phyloP scores from a whole-genome alignment of 371 early-diverging fungal species.

The Phascolomyces articulosus region DNA sequence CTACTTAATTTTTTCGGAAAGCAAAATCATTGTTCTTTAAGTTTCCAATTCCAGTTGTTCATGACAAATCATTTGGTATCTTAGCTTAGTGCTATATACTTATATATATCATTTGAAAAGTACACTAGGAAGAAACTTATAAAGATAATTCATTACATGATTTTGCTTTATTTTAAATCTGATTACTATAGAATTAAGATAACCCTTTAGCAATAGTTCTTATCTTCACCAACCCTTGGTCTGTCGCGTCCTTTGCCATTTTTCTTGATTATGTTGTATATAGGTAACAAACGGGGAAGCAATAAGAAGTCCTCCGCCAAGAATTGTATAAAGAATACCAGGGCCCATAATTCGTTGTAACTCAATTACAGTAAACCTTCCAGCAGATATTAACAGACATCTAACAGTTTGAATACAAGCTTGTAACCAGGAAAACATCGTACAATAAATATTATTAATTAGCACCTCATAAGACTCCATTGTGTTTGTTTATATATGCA shows the following conservation, averaged over 20 bases:
- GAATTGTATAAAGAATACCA: slow-evolving; percentile 34
- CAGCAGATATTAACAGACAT: slow-evolving; percentile 34
- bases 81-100: too few species aligned
- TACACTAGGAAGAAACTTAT: too few species aligned
- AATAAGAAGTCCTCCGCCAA: slow-evolving; percentile 17
- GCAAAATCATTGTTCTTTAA: not conserved
- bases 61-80: not conserved
- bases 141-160: too few species aligned
- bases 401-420: slow-evolving; percentile 45
- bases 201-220: not conserved
- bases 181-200: too few species aligned
- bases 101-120: too few species aligned
- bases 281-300: not conserved
- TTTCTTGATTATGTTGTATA: not conserved
- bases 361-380: slow-evolving; percentile 31
- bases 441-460: slow-evolving; percentile 29
- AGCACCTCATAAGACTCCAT: too few species aligned
- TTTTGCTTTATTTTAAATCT: not conserved
- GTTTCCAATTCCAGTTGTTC: not conserved
- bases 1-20: not conserved
- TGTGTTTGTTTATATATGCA: too few species aligned
- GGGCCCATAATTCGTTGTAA: slow-evolving; percentile 26
- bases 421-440: too few species aligned
- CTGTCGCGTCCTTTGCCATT: not conserved
- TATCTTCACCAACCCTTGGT: too few species aligned